Evolutionary conservation across 164 flowering plant genomes (phyloP), one percentile per base, ranked within the genome.

Genomic region (Litsea cubeba): DNA sequence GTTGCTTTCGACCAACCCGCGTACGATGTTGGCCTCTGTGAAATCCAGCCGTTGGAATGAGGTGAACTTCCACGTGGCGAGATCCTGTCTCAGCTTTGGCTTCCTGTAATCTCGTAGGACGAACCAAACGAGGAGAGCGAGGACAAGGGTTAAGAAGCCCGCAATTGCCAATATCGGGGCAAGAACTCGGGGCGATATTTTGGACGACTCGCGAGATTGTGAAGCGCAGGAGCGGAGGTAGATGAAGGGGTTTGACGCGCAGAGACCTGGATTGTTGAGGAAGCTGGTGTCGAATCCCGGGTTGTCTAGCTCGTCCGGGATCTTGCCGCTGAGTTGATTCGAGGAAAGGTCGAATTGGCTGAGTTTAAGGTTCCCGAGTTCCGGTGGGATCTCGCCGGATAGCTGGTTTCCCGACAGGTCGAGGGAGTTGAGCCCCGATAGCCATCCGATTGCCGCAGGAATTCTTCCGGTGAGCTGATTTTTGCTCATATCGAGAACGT

Each of bases 401-500:
- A 88, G 54, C 15, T 77, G 80, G 74, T 87, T 87, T 25, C 58
- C 79, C 7, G 91, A 86, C 28, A 89, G 76, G 72, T 86, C 89
- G 14, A 89, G 79, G 1, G 5, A 54, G 35, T 1, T 72, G 46
- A 89, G 86, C 66, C 1, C 65, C 1, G 78, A 86, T 10, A 88
- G 69, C n/a, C 3, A 35, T 22, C 87, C 85, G 20, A 89, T 17
- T 18, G 62, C 25, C 0, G 68, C 30, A 64, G 91, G 90, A 64
- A 94, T 90, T 15, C 71, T 63, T 3, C 97, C 97, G 0, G 92
- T 80, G 68, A 94, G 80, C 18, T 81, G 63, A n/a, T n/a, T n/a
- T n/a, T n/a, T n/a, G n/a, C n/a, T n/a, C n/a, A n/a, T n/a, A n/a
- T n/a, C n/a, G n/a, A 69, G 70, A 20, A 69, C 78, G 12, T 30